A percentile compares a stretch with the other conserved stretches of the same genome.
Evolutionary conservation across 2,329 filamentous ascomycete genomes (phyloP).

Genomic region (Fusarium zealandicum): DNA sequence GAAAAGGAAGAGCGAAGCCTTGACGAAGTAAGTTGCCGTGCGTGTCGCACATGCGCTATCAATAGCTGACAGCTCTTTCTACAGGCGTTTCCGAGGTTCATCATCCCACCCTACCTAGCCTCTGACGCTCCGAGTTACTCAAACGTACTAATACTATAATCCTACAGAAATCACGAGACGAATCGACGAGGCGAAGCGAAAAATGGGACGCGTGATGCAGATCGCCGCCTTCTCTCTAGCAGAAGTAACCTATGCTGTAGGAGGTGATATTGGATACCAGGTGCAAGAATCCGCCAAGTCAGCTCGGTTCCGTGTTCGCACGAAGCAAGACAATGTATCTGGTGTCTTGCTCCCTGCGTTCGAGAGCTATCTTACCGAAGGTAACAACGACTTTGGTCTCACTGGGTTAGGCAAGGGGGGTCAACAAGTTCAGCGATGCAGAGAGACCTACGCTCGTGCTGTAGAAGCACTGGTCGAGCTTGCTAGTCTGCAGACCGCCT

Average conservation of each 20-base stretch:
- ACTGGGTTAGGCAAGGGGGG: constrained; percentile 96
- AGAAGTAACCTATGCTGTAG: constrained; percentile 96
- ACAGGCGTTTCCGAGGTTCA: constrained; percentile 86
- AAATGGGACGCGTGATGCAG: constrained; percentile 99
- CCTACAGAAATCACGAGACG: constrained; percentile 85
- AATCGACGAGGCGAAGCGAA: constrained; percentile 98
- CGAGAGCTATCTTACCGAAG: constrained; percentile 87
- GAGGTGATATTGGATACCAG: constrained; percentile 95
- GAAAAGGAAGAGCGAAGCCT: constrained; percentile 96
- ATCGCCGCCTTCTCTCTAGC: constrained; percentile 97
- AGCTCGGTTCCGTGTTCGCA: constrained; percentile 89
- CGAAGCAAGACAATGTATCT: constrained; percentile 98
- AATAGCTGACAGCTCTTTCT: constrained; percentile 2
- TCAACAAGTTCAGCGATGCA: constrained; percentile 92
- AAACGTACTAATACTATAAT: constrained; percentile 19
- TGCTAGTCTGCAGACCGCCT: constrained; percentile 94
- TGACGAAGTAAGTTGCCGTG: constrained; percentile 94
- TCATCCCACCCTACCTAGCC: not conserved
- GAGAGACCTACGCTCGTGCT: constrained; percentile 94
- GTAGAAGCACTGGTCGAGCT: constrained; percentile 96
- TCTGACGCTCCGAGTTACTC: constrained; percentile 9
- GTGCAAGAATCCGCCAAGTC: constrained; percentile 95
- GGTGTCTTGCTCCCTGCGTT: constrained; percentile 94
- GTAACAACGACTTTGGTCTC: constrained; percentile 93
- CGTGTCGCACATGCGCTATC: not conserved